Base-by-base conservation (phyloP, 306 rosid species). In the Cicer yamashitae region DNA sequence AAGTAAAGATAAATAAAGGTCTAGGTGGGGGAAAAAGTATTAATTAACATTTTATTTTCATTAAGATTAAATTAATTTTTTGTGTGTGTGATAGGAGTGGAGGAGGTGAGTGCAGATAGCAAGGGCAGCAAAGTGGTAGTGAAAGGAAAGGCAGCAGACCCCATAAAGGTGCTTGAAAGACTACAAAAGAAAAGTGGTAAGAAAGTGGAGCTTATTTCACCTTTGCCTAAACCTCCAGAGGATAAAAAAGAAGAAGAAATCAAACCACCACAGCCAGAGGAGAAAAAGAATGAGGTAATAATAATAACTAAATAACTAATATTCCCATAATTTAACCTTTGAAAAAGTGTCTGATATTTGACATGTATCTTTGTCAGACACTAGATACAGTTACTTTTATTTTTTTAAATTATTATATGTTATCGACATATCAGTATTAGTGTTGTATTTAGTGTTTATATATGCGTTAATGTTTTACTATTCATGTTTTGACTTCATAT, bases 91-190 rank as follows among this genome's bases (percentile, higher is more conserved):
- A 25, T 85, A 90, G 96, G 98, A 67, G 98, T 92, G 82, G 96
- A 92, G 82, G 90, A 88, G 15, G 98, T 90, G 62, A 86, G 11
- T 12, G 88, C 96, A 78, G 92, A 92, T 75, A 77, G 91, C 85
- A 92, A 90, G 69, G 77, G 82, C 8, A 84, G 92, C 78, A 92
- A 85, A 71, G 96, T 90, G 74, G 90, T 93, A 47, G 96, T 93
- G 83, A 90, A 86, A 82, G 98, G 98, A 44, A 92, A 90, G 75
- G 86, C 87, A 76, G 97, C 92, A 84, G 91, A 92, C 90, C 98
- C 98, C 70, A 83, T 85, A 75, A 90, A 90, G 86, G 96, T 92
- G n/a, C 76, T 83, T 62, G 92, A 87, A 86, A 88, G 98, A 79
- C 75, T 92, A 45, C 91, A 90, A 81, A 90, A 84, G 98, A 92